Base-by-base conservation (phyloP, 352 stramenopile species). In the Blastocystis sp. region DNA sequence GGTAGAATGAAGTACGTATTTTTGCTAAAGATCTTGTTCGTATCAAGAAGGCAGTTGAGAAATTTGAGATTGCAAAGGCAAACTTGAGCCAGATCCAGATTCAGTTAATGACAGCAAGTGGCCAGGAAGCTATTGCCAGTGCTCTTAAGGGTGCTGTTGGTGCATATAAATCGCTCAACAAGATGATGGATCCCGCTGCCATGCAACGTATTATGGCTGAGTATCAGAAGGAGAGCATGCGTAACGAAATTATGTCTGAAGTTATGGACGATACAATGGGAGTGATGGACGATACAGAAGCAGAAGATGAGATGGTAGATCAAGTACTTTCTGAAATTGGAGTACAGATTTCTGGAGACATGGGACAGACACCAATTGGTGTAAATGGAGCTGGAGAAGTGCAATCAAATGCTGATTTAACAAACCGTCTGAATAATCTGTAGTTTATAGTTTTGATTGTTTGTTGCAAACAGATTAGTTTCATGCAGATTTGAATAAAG, bases 51-150 rank as follows among this genome's bases (percentile, higher is more conserved):
- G 64, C 64, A 27, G 37, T 77, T 15, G 64, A 77, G 37, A 77
- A 77, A 56, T 77, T 77, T 48, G 64, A 77, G 64, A 42, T 77
- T 51, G 64, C 64, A 19, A 81, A 81, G 51, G 69, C 70, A 17
- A 81, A 81, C 54, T 24, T 81, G 11, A 27, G 62, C 27, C 35
- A 51, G 5, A 81, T 81, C 37, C 70, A 62, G 48, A 62, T 81
- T 64, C 70, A 81, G 44, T 42, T 81, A 60, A 60, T 81, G 27
- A 81, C 70, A 42, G 70, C 70, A 22, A 81, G 70, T 40, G 70
- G 70, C 24, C 70, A 81, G 48, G 70, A 81, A 60, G 70, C 40
- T 40, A 62, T 81, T 40, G 62, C 40, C 3, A 48, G 19, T 64
- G 42, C 70, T 19, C 7, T 81, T 1, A 81, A 81, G 70, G 70